Percentiles rank a stretch among this genome's conserved stretches.
Evolutionary conservation across 176 grass and related monocot species (phyloP).

Genomic region (Zea luxurians): DNA sequence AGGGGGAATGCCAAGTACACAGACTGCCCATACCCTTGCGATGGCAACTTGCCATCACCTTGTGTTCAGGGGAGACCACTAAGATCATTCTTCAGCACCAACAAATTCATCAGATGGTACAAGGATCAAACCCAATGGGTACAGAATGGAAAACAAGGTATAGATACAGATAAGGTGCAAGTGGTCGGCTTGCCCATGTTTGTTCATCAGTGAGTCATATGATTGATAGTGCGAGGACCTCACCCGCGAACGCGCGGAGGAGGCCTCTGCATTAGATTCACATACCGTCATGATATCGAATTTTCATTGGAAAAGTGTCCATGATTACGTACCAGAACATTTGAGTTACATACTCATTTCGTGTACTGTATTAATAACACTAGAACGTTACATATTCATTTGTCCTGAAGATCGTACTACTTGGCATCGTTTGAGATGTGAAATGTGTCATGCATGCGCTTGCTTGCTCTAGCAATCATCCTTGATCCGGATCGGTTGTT

Average conservation of each 20-base stretch:
- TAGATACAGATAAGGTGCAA: constrained; percentile 53
- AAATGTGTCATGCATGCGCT: not conserved
- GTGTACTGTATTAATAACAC: constrained; percentile 5
- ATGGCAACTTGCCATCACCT: constrained; percentile 84
- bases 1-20: constrained; percentile 55
- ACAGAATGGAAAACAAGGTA: constrained; percentile 37
- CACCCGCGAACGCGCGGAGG: not conserved
- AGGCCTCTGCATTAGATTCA: constrained; percentile 32
- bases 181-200: constrained; percentile 50
- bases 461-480: not conserved
- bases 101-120: not conserved
- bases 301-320: constrained; percentile 13
- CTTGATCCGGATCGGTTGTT: too few relatives aligned
- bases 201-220: constrained; percentile 16
- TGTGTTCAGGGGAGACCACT: constrained; percentile 54
- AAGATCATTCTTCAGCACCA: constrained; percentile 23
- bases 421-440: not conserved
- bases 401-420: not conserved
- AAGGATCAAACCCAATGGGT: not conserved
- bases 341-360: constrained; percentile 28
- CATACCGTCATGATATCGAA: constrained; percentile 10
- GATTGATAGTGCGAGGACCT: constrained; percentile 38
- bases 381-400: constrained; percentile 26
- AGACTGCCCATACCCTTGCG: constrained; percentile 91
- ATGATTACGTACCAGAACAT: constrained; percentile 5